A percentile compares a stretch with the other conserved stretches of the same genome.
Evolutionary conservation across 106 monocot species (phyloP).

Genomic region (Platanthera zijinensis): DNA sequence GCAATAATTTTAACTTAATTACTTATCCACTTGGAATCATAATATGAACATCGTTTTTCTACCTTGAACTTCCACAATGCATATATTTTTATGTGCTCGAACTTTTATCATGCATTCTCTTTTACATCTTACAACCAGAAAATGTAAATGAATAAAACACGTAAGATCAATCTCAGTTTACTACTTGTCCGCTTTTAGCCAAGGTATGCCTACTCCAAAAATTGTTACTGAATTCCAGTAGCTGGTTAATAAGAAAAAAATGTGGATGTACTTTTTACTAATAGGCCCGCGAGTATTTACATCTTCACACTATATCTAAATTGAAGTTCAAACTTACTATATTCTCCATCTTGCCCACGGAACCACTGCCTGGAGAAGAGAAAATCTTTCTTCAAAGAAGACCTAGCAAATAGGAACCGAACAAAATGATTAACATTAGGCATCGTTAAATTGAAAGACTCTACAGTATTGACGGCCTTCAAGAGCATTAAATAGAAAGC

Average conservation of each 20-base stretch:
- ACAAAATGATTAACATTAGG: background rate
- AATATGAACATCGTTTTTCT: background rate
- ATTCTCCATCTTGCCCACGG: slow-evolving; percentile 75
- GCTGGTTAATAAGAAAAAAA: background rate
- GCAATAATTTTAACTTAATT: background rate
- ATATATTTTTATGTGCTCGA: background rate
- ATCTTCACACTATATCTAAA: background rate
- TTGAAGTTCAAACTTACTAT: slow-evolving; percentile 46
- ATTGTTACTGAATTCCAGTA: background rate
- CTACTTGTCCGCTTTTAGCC: background rate
- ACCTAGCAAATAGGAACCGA: slow-evolving; percentile 38
- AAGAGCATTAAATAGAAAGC: too few relatives aligned
- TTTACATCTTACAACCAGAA: background rate
- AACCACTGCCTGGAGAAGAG: slow-evolving; percentile 91
- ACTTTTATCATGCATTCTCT: background rate
- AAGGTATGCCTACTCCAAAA: background rate
- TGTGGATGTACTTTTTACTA: background rate
- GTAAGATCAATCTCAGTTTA: background rate
- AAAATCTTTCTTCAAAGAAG: slow-evolving; percentile 74
- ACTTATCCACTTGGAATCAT: background rate
- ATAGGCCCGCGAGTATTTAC: background rate
- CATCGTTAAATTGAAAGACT: background rate
- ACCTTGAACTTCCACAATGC: background rate
- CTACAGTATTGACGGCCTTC: background rate
- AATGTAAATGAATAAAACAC: background rate